These are phyloP conservation scores for Hymenochaete sp. DNA, from an alignment of 1,284 basidiomycete genomes.

Conservation along the genomic window DNA sequence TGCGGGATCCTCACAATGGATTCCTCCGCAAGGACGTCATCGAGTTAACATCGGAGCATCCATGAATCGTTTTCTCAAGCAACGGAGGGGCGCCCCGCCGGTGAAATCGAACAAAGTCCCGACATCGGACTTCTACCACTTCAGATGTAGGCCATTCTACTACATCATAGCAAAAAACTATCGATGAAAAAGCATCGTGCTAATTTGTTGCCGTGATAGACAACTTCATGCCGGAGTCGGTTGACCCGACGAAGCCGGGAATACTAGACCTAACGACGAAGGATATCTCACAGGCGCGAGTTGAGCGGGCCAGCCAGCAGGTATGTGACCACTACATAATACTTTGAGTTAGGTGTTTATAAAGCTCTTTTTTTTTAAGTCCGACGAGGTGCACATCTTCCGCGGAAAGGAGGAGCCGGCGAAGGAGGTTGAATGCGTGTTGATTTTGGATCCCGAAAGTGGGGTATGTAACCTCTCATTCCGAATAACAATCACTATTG, in stretches of 20 bases:
- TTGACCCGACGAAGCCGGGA: constrained; percentile 56
- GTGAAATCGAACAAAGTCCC: constrained; percentile 29
- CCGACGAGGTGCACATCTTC: constrained; percentile 51
- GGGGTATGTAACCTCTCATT: constrained; percentile 37
- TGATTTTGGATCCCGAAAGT: constrained; percentile 66
- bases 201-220: constrained; percentile 34
- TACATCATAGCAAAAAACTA: too few relatives aligned
- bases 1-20: constrained; percentile 31
- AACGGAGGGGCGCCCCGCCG: constrained; percentile 37
- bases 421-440: constrained; percentile 63
- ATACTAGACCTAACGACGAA: constrained; percentile 48
- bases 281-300: constrained; percentile 40
- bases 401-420: constrained; percentile 45
- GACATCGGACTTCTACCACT: constrained; percentile 59
- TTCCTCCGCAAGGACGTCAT: constrained; percentile 45
- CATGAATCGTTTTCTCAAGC: constrained; percentile 48
- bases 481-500: not conserved
- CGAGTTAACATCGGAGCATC: constrained; percentile 49
- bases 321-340: constrained; percentile 28
- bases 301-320: constrained; percentile 56
- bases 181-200: not conserved
- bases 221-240: constrained; percentile 62
- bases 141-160: constrained; percentile 54
- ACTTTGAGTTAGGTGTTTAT: not conserved
- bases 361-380: constrained; percentile 24